phyloP scores from a whole-genome alignment of 2,329 filamentous ascomycete genomes.

The Harringtonia lauricola region DNA sequence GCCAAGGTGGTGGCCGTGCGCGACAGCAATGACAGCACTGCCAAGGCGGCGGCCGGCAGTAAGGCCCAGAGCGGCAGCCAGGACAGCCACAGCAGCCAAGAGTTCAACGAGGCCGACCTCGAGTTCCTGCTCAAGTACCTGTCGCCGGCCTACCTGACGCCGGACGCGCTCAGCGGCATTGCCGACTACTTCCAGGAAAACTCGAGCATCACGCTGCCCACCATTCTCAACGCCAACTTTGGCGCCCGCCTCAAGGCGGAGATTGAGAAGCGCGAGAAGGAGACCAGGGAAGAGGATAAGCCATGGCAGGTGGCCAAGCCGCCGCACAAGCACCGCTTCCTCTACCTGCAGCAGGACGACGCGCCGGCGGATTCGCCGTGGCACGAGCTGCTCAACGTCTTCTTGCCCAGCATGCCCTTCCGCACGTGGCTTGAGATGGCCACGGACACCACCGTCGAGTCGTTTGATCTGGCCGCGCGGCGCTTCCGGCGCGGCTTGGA shows the following conservation, averaged over 20 bases:
- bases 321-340: slow-evolving; percentile 89
- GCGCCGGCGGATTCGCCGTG: slow-evolving; percentile 43
- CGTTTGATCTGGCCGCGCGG: slow-evolving; percentile 68
- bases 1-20: slow-evolving; percentile 35
- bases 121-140: slow-evolving; percentile 88
- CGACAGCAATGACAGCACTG: slow-evolving; percentile 22
- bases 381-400: slow-evolving; percentile 66
- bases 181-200: slow-evolving; percentile 69
- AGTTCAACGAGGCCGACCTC: slow-evolving; percentile 66
- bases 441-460: slow-evolving; percentile 63
- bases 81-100: slow-evolving; percentile 23
- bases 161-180: slow-evolving; percentile 78
- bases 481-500: slow-evolving; percentile 80
- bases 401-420: slow-evolving; percentile 79
- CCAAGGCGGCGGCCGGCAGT: too few species aligned
- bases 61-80: slow-evolving; percentile 34
- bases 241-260: slow-evolving; percentile 58
- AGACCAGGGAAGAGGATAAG: slow-evolving; percentile 42
- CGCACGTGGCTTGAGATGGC: slow-evolving; percentile 79
- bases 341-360: slow-evolving; percentile 58
- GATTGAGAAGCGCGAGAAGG: slow-evolving; percentile 53
- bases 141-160: slow-evolving; percentile 79
- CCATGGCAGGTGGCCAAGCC: slow-evolving; percentile 71
- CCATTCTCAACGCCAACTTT: slow-evolving; percentile 72
- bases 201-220: slow-evolving; percentile 71